These are phyloP conservation scores for Xylaria sp. DNA, from an alignment of 2,329 filamentous ascomycete genomes.

Conservation along the genomic window DNA sequence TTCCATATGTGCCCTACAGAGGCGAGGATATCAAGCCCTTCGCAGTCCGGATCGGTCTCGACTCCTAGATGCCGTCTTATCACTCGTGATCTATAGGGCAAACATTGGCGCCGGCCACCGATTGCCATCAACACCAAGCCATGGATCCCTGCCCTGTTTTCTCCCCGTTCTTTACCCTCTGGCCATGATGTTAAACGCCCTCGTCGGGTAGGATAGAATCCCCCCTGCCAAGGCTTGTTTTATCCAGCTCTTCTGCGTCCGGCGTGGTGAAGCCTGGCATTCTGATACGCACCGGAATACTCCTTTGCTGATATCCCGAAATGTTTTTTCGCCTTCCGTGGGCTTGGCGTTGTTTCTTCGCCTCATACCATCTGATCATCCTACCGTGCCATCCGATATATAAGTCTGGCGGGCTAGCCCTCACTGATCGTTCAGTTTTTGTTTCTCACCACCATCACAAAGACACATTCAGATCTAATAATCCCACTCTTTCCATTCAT, in stretches of 20 bases:
- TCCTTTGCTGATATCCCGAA: constrained; percentile 54
- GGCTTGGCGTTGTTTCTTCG: constrained; percentile 47
- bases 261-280: constrained; percentile 44
- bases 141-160: constrained; percentile 27
- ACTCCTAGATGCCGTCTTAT: constrained; percentile 18
- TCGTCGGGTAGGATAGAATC: constrained; percentile 34
- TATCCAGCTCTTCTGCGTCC: constrained; percentile 41
- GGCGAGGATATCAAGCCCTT: neutral
- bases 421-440: constrained; percentile 42
- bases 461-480: constrained; percentile 51
- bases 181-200: constrained; percentile 36
- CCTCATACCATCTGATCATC: constrained; percentile 43
- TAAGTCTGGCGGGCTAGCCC: constrained; percentile 50
- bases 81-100: neutral
- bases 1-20: constrained; percentile 34
- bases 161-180: constrained; percentile 35
- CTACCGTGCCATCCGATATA: constrained; percentile 49
- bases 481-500: constrained; percentile 55
- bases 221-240: constrained; percentile 45
- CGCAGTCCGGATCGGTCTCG: constrained; percentile 25
- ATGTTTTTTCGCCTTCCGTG: constrained; percentile 45
- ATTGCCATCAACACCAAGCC: constrained; percentile 14
- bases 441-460: constrained; percentile 50
- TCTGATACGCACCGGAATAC: constrained; percentile 57
- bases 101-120: constrained; percentile 18